Conservation (phyloP, 805 yeast genomes). For the Starmerella bombi region DNA sequence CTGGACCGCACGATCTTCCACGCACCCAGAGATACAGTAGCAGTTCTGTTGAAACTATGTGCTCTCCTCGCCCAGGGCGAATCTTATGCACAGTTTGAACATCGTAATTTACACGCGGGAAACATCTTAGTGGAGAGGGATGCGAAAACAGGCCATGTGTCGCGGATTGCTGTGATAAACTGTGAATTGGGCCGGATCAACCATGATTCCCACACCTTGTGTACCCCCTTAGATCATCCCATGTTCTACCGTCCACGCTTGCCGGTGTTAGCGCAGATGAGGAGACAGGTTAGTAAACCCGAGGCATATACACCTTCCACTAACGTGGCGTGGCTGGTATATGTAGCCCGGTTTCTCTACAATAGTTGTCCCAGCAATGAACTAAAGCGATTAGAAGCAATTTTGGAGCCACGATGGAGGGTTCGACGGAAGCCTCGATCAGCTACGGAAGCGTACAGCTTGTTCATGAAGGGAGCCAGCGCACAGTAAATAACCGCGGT, state of each 20-base stretch:
- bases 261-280: conserved; percentile 47
- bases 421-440: conserved; percentile 10
- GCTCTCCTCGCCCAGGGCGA: conserved; percentile 42
- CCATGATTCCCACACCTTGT: conserved; percentile 22
- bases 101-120: conserved; percentile 57
- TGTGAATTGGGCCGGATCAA: conserved; percentile 35
- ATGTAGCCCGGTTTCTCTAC: conserved; percentile 37
- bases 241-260: conserved; percentile 48
- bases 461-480: background rate
- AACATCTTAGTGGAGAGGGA: conserved; percentile 38
- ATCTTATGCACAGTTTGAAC: conserved; percentile 44
- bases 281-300: conserved; percentile 31
- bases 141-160: conserved; percentile 24
- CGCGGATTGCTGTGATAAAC: conserved; percentile 46
- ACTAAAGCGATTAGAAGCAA: conserved; percentile 6
- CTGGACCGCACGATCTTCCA: conserved; percentile 34
- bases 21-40: conserved; percentile 30
- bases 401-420: conserved; percentile 12
- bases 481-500: no score
- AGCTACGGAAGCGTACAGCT: conserved; percentile 10
- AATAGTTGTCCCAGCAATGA: conserved; percentile 6
- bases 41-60: conserved; percentile 43
- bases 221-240: conserved; percentile 51
- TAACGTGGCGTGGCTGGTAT: conserved; percentile 53
- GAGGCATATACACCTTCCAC: conserved; percentile 35